These are phyloP conservation scores for Mimosa pudica DNA, from an alignment of 306 rosid species.

Conservation along the genomic window DNA sequence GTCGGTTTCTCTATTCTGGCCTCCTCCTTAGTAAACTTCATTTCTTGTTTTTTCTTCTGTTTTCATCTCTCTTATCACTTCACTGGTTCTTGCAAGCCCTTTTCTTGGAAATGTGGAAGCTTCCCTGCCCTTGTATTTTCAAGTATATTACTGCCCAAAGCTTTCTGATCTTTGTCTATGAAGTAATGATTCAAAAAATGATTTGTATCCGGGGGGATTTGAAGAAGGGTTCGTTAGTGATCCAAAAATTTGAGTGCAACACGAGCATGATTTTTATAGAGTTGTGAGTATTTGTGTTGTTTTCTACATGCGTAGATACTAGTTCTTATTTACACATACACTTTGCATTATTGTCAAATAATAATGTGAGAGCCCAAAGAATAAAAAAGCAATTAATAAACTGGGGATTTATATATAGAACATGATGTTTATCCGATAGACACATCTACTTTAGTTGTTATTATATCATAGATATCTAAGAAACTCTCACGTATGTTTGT, in stretches of 20 bases:
- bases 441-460: not conserved
- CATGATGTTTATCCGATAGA: not conserved
- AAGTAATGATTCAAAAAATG: not conserved
- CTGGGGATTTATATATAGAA: not conserved
- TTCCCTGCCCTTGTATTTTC: not conserved
- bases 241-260: slow-evolving; percentile 1
- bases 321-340: not conserved
- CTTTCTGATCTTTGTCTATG: not conserved
- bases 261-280: not conserved
- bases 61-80: slow-evolving; percentile 15
- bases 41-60: slow-evolving; percentile 22
- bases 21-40: not conserved
- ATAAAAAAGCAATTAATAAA: not conserved
- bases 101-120: slow-evolving; percentile 33
- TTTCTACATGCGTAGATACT: not conserved
- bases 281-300: not conserved
- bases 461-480: not conserved
- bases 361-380: not conserved
- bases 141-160: slow-evolving; percentile 2
- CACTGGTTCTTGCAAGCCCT: slow-evolving; percentile 26
- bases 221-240: not conserved
- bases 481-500: not conserved
- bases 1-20: slow-evolving; percentile 22
- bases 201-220: not conserved
- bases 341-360: not conserved